Evolutionary conservation across 257 asterid genomes (phyloP).

Genomic region (Plantago ovata): DNA sequence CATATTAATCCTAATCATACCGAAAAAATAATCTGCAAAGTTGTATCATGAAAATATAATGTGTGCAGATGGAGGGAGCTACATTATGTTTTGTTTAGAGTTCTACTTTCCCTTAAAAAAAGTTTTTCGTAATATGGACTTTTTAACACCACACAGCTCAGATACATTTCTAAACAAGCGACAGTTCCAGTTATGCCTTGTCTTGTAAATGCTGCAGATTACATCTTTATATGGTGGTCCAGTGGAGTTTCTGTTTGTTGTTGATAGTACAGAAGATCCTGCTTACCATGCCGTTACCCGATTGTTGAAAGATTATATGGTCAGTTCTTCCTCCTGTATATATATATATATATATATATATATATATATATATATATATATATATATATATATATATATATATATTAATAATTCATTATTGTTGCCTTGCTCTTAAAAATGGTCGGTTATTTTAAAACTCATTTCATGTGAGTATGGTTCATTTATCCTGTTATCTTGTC

Average conservation of each 20-base stretch:
- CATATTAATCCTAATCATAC: too few relatives aligned
- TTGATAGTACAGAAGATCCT: conserved; percentile 89
- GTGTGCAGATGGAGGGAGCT: too few relatives aligned
- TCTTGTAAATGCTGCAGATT: conserved; percentile 55
- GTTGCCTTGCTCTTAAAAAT: too few relatives aligned
- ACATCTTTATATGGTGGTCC: conserved; percentile 97
- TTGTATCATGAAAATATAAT: too few relatives aligned
- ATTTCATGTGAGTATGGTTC: too few relatives aligned
- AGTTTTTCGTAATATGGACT: background rate
- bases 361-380: too few relatives aligned
- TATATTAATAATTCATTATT: too few relatives aligned
- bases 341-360: background rate
- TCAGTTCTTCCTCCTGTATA: conserved; percentile 29
- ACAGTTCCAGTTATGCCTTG: conserved; percentile 14
- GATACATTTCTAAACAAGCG: conserved; percentile 14
- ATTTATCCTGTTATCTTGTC: too few relatives aligned
- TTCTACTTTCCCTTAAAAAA: background rate
- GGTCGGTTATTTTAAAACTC: too few relatives aligned
- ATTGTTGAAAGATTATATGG: conserved; percentile 72
- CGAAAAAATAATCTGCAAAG: too few relatives aligned
- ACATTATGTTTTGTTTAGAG: conserved; percentile 2
- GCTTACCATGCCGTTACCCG: conserved; percentile 78
- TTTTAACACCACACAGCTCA: conserved; percentile 4
- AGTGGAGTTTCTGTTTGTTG: conserved; percentile 83
- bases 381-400: too few relatives aligned